phyloP scores from a whole-genome alignment of 352 stramenopile genomes.

The Globisporangium solare region DNA sequence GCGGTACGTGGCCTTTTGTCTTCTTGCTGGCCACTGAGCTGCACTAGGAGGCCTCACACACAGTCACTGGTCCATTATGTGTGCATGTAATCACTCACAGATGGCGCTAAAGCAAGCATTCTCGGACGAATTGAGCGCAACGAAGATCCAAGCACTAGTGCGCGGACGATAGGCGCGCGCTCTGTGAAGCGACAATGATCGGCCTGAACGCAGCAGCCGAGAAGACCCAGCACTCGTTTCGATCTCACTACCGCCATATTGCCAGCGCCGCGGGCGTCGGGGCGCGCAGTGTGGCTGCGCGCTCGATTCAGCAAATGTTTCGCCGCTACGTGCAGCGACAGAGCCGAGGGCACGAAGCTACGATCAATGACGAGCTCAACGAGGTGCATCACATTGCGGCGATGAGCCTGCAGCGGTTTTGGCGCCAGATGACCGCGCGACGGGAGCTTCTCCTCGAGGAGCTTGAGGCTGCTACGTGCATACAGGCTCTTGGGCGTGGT shows the following conservation, averaged over 20 bases:
- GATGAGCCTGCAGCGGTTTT: slow-evolving; percentile 44
- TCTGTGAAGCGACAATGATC: slow-evolving; percentile 39
- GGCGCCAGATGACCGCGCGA: slow-evolving; percentile 19
- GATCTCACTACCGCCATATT: slow-evolving; percentile 15
- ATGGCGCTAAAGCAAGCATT: slow-evolving; percentile 34
- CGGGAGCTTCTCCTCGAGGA: slow-evolving; percentile 27
- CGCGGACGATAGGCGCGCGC: slow-evolving; percentile 54
- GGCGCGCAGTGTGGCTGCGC: slow-evolving; percentile 44
- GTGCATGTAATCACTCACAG: slow-evolving; percentile 10
- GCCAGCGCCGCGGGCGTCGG: slow-evolving; percentile 17
- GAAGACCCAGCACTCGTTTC: slow-evolving; percentile 46
- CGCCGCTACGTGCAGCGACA: slow-evolving; percentile 22
- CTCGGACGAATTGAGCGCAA: slow-evolving; percentile 38
- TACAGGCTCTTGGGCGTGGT: slow-evolving; percentile 58
- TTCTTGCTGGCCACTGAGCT: too few relatives aligned
- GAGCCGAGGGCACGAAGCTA: slow-evolving; percentile 19
- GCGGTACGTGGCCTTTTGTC: slow-evolving; percentile 27
- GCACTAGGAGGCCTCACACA: too few relatives aligned
- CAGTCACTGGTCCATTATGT: too few relatives aligned
- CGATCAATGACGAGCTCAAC: slow-evolving; percentile 26
- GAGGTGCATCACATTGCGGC: slow-evolving; percentile 56
- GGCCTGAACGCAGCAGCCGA: slow-evolving; percentile 35
- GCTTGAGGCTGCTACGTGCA: slow-evolving; percentile 61
- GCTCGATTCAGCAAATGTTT: slow-evolving; percentile 42
- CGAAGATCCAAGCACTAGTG: slow-evolving; percentile 63